Conservation (phyloP, 805 yeast species). For the Myxozyma mucilagina region DNA sequence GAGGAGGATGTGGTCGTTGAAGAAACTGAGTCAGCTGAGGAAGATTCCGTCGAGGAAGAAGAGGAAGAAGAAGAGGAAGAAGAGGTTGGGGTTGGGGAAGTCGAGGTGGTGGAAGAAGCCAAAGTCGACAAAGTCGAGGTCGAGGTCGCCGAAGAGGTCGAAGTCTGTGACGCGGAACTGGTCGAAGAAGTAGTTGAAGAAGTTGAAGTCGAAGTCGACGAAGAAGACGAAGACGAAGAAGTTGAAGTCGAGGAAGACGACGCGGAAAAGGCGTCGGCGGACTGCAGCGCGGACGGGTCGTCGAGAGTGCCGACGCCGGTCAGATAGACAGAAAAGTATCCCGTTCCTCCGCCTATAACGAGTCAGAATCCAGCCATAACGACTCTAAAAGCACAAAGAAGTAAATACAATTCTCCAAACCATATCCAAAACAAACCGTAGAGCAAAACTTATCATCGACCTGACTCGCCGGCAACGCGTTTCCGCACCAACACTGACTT, state of each 20-base stretch:
- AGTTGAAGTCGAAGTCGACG: constrained; percentile 38
- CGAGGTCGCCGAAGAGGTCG: constrained; percentile 36
- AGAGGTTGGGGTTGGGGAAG: constrained; percentile 7
- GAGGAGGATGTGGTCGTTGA: constrained; percentile 24
- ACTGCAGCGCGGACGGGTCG: constrained; percentile 16
- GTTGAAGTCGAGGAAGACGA: constrained; percentile 13
- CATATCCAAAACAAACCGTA: constrained; percentile 61
- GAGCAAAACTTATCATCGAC: constrained; percentile 45
- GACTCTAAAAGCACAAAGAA: background rate
- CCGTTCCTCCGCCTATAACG: constrained; percentile 45
- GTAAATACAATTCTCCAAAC: constrained; percentile 55
- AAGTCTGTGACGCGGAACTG: constrained; percentile 31
- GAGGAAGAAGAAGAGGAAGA: constrained; percentile 38
- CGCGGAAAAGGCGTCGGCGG: constrained; percentile 19
- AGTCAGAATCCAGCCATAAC: background rate
- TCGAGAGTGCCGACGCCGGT: constrained; percentile 30
- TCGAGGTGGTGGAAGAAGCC: constrained; percentile 30
- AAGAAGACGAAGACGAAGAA: constrained; percentile 21
- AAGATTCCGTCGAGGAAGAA: constrained; percentile 39
- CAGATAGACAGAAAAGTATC: constrained; percentile 43
- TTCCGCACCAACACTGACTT: constrained; percentile 67
- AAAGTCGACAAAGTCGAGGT: constrained; percentile 32
- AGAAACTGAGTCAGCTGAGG: too few relatives aligned
- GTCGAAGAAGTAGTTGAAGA: constrained; percentile 40
- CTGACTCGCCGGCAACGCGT: constrained; percentile 41